Base-by-base conservation (phyloP, 495 filamentous ascomycete genomes). In the Pseudevernia furfuracea region DNA sequence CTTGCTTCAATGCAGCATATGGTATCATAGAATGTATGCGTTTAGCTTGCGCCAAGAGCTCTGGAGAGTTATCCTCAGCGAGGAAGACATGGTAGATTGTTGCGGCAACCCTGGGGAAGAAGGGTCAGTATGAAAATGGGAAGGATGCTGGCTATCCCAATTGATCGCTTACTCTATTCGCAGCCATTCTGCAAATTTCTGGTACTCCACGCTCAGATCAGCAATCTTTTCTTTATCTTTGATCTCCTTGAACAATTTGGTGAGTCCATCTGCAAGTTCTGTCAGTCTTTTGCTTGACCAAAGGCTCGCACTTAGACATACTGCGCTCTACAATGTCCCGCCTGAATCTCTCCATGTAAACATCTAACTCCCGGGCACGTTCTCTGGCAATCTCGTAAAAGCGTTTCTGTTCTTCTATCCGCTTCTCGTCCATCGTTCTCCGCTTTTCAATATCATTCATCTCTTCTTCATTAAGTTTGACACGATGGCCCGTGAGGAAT, bases 101-200 rank as follows among this genome's bases (percentile, higher is more conserved):
- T 30, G 94, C 94, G 10, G 94, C 94, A 49, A 98, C 88, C 75
- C 81, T 83, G 43, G 49, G 23, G 4, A 14, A 32, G 4, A 14
- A 32, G 11, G 2, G 57, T 68, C 23, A 63, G 46, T 48, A n/a
- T 68, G 6, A 32, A n/a, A 53, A n/a, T 11, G 19, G 34, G 21
- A 64, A 28, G 32, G 23, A 6, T 25, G 1, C 30, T 30, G 5
- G 1, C 30, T 30, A 9, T 32, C 19, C 15, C 37, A 58, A 0
- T 53, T 37, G 15, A 34, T 41, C 36, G 74, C 77, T 62, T 72
- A 83, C 80, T 98, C 94, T 70, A 98, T 98, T 36, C 95, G 87
- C 58, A 97, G 79, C 94, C 94, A 98, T 75, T 98, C 94, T 36
- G 93, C 93, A 71, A 98, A 98, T 71, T 97, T 97, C 70, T 94